Conservation (phyloP, 805 yeast species). For the Torulaspora gathmanii region DNA sequence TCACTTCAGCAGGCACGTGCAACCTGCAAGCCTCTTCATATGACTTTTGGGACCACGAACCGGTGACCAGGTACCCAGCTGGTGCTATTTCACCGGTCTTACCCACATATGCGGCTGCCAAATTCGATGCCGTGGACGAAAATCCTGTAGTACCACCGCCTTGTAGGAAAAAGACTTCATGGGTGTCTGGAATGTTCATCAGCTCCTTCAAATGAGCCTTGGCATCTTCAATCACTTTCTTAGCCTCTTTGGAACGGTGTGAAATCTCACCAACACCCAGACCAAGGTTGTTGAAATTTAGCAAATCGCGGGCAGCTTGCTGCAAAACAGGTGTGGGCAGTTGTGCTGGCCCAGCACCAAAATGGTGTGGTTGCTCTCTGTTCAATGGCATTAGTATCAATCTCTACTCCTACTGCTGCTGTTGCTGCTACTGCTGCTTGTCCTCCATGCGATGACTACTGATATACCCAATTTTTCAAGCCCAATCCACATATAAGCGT, state of each 20-base stretch:
- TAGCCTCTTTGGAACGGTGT: constrained; percentile 85
- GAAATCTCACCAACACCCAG: constrained; percentile 95
- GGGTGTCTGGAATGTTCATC: constrained; percentile 78
- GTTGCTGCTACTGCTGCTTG: too few species aligned
- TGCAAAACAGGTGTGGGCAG: constrained; percentile 79
- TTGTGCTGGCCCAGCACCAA: constrained; percentile 99
- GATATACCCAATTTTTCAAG: background rate
- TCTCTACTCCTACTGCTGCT: background rate
- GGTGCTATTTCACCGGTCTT: constrained; percentile 70
- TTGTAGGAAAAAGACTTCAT: constrained; percentile 91
- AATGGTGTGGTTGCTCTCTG: constrained; percentile 73
- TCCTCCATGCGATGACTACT: too few species aligned
- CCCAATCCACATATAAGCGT: background rate
- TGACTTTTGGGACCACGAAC: constrained; percentile 90
- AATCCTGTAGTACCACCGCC: constrained; percentile 99
- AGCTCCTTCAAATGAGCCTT: constrained; percentile 61
- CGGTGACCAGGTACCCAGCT: constrained; percentile 85
- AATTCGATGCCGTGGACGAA: constrained; percentile 77
- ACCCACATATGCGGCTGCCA: constrained; percentile 69
- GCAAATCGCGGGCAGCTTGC: constrained; percentile 79
- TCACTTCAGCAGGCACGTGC: constrained; percentile 67
- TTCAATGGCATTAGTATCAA: constrained; percentile 36
- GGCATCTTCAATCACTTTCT: constrained; percentile 68
- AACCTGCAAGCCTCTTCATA: constrained; percentile 81
- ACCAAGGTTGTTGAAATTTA: constrained; percentile 64